These are phyloP conservation scores for Cladosporium oxysporum DNA, from an alignment of 2,329 filamentous ascomycete genomes.

Conservation along the genomic window DNA sequence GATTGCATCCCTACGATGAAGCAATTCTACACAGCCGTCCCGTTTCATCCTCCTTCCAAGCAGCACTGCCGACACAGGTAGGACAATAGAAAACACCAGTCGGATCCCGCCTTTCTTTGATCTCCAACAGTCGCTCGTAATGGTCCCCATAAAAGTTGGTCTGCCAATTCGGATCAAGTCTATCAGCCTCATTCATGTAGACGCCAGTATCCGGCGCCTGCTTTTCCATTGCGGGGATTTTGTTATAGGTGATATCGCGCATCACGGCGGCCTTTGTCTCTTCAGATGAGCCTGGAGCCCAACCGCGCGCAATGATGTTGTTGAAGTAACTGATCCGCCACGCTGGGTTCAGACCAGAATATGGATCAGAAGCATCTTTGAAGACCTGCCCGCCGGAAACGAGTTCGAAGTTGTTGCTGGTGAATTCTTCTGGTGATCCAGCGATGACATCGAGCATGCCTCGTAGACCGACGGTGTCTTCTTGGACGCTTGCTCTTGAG, in stretches of 20 bases:
- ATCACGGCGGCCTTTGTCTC: conserved; percentile 27
- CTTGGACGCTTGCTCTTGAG: conserved; percentile 21
- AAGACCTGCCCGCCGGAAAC: conserved; percentile 39
- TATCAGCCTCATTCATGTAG: conserved; percentile 41
- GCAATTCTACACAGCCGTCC: conserved; percentile 20
- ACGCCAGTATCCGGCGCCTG: conserved; percentile 38
- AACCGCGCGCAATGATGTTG: conserved; percentile 34
- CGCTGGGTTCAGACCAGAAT: conserved; percentile 53
- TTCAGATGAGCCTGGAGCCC: conserved; percentile 24
- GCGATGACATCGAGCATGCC: conserved; percentile 25
- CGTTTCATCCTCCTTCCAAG: conserved; percentile 20
- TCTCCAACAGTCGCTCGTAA: conserved; percentile 22
- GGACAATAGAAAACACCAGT: conserved; percentile 25
- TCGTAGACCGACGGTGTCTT: conserved; percentile 25
- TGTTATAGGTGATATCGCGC: conserved; percentile 37
- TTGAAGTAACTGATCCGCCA: conserved; percentile 51
- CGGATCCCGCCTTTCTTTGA: conserved; percentile 25
- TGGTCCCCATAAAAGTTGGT: conserved; percentile 25
- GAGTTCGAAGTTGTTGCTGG: conserved; percentile 41
- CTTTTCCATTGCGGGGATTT: conserved; percentile 35
- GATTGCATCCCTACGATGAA: background rate
- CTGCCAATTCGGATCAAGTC: conserved; percentile 25
- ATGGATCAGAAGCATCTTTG: conserved; percentile 43
- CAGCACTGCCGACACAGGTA: conserved; percentile 27
- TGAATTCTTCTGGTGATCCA: conserved; percentile 29